A percentile compares a stretch with the other conserved stretches of the same genome.
These are phyloP conservation scores for Truncatella angustata DNA, from an alignment of 2,329 filamentous ascomycete genomes.

Conservation along the genomic window DNA sequence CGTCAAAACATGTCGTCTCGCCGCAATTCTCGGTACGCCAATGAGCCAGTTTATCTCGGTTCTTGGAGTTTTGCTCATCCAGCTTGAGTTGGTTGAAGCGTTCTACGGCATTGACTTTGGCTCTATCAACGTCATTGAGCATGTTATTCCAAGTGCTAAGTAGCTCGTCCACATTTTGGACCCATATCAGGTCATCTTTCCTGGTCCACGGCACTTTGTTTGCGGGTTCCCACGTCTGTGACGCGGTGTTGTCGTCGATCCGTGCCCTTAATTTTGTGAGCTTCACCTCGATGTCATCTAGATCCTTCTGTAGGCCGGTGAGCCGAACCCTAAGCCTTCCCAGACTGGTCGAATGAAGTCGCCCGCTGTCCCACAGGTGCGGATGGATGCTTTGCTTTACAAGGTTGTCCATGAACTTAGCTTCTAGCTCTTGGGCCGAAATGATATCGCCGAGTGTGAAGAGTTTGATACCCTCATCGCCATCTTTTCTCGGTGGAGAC, in stretches of 20 bases:
- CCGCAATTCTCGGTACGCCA: slow-evolving; percentile 5
- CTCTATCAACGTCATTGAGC: background rate
- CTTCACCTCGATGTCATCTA: background rate
- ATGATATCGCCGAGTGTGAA: background rate
- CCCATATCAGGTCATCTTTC: background rate
- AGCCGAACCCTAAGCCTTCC: background rate
- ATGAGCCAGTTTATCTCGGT: background rate
- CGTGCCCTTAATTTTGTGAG: background rate
- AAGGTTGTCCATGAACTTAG: background rate
- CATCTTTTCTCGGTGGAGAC: background rate
- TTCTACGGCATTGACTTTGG: background rate
- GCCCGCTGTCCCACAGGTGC: slow-evolving; percentile 1
- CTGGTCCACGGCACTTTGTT: background rate
- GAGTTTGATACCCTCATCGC: background rate
- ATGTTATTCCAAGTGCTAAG: background rate
- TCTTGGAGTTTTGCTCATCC: background rate
- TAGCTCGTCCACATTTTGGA: background rate
- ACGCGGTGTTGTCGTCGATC: background rate
- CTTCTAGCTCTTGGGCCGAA: background rate
- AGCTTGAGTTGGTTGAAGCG: background rate
- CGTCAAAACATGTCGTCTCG: background rate
- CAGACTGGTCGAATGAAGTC: background rate
- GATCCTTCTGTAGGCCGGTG: background rate
- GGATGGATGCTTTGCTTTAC: background rate
- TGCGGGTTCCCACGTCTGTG: background rate